These are phyloP conservation scores for Spongispora temasekensis DNA, from an alignment of 1,284 basidiomycete genomes.

Conservation along the genomic window DNA sequence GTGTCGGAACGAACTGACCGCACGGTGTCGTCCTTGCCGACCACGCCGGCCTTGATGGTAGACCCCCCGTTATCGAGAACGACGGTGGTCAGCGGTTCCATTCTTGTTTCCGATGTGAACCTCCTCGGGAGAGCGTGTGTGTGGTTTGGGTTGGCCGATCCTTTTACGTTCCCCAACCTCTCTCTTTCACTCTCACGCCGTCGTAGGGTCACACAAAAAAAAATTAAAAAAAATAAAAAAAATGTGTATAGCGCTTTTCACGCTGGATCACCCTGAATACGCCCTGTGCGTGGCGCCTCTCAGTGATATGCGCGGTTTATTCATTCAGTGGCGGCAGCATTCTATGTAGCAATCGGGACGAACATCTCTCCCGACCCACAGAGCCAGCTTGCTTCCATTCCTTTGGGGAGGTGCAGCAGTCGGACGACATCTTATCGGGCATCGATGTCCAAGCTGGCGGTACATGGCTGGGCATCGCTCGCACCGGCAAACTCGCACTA, in stretches of 20 bases:
- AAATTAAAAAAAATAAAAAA: too few relatives aligned
- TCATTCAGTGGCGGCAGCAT: conserved; percentile 48
- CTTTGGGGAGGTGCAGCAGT: conserved; percentile 36
- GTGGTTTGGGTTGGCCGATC: too few relatives aligned
- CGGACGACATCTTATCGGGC: conserved; percentile 62
- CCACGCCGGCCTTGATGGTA: conserved; percentile 74
- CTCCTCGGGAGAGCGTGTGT: too few relatives aligned
- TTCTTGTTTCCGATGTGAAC: too few relatives aligned
- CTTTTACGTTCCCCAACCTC: too few relatives aligned
- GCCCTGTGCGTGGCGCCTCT: conserved; percentile 59
- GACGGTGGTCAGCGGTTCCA: conserved; percentile 50
- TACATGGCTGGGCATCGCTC: conserved; percentile 75
- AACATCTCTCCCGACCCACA: conserved; percentile 68
- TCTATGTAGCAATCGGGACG: conserved; percentile 76
- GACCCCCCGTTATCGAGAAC: conserved; percentile 87
- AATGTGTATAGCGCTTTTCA: conserved; percentile 78
- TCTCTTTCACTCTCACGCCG: conserved; percentile 7
- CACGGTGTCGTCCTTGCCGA: conserved; percentile 30
- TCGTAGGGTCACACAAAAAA: too few relatives aligned
- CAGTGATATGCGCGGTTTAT: conserved; percentile 4
- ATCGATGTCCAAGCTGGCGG: conserved; percentile 71
- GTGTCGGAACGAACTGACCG: conserved; percentile 15
- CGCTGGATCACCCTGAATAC: conserved; percentile 71
- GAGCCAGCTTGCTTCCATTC: conserved; percentile 61
- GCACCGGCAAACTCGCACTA: conserved; percentile 63